These are phyloP conservation scores for Mortierella sp. DNA, from an alignment of 371 early-diverging fungal species.

Conservation along the genomic window DNA sequence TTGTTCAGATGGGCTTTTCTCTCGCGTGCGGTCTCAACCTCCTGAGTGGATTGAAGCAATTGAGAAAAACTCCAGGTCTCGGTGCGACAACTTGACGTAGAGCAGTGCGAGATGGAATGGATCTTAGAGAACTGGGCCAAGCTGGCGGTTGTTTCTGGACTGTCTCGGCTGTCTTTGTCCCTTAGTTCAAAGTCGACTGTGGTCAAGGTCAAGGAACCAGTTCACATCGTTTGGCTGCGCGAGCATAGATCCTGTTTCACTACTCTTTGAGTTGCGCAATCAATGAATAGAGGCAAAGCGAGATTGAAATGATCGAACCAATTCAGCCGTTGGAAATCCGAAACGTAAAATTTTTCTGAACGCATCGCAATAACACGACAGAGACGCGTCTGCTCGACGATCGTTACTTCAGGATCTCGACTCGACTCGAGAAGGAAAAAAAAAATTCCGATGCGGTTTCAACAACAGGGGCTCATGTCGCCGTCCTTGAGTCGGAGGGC, in stretches of 20 bases:
- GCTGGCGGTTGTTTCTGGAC: not conserved
- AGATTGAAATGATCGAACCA: too few relatives aligned
- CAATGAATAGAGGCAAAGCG: too few relatives aligned
- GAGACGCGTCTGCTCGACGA: too few relatives aligned
- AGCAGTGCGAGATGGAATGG: not conserved
- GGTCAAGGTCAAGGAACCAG: not conserved
- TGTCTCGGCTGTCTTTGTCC: not conserved
- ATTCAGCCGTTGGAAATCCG: too few relatives aligned
- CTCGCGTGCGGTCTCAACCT: conserved; percentile 2
- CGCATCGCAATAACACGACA: too few relatives aligned
- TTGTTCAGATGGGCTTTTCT: not conserved
- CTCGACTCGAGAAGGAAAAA: too few relatives aligned
- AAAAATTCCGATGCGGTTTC: too few relatives aligned
- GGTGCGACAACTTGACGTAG: not conserved
- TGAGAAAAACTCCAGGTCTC: not conserved
- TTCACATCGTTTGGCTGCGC: not conserved
- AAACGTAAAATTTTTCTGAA: too few relatives aligned
- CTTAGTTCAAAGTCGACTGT: not conserved
- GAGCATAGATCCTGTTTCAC: not conserved
- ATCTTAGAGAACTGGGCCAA: not conserved
- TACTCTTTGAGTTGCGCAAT: not conserved
- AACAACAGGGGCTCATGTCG: too few relatives aligned
- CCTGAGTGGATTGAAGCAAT: not conserved
- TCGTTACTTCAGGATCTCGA: too few relatives aligned
- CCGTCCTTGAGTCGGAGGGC: too few relatives aligned